Percentiles rank a stretch among this genome's conserved stretches.
phyloP scores from a whole-genome alignment of 2,329 filamentous ascomycete species.

The Fusarium virguliforme region DNA sequence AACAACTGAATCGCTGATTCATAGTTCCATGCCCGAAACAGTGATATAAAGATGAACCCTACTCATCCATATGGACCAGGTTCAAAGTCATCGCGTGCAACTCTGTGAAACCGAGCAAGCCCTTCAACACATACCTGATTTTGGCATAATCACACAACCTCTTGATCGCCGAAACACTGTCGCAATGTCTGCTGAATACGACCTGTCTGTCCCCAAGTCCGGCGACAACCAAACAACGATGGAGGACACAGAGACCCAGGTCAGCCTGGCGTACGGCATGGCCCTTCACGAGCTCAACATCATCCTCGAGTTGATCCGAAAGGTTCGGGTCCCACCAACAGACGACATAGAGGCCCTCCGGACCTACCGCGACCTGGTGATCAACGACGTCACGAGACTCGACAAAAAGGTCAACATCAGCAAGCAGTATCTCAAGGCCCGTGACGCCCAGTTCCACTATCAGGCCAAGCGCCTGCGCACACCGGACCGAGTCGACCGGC shows the following conservation, averaged over 20 bases:
- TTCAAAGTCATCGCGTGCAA: conserved; percentile 7
- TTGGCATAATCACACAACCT: background rate
- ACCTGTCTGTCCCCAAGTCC: conserved; percentile 34
- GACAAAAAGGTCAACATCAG: conserved; percentile 32
- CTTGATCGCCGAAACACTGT: background rate
- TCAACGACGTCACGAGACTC: conserved; percentile 28
- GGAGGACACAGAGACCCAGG: conserved; percentile 34
- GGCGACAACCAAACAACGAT: conserved; percentile 33
- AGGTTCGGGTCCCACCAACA: conserved; percentile 16
- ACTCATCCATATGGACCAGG: background rate
- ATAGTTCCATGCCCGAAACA: background rate
- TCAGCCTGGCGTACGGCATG: conserved; percentile 40
- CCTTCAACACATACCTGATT: background rate
- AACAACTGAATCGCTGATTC: conserved; percentile 8
- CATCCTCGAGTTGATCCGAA: conserved; percentile 31
- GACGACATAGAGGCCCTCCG: conserved; percentile 30
- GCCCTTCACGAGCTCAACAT: conserved; percentile 36
- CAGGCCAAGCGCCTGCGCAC: conserved; percentile 41
- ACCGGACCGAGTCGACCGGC: conserved; percentile 35
- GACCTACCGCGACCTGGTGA: conserved; percentile 21
- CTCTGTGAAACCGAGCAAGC: conserved; percentile 23
- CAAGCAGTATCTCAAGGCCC: conserved; percentile 35
- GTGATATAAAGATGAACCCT: conserved; percentile 18
- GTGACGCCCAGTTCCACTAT: conserved; percentile 42
- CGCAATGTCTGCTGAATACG: conserved; percentile 31